These are phyloP conservation scores for Candida morakotiae DNA, from an alignment of 805 yeast species.

Conservation along the genomic window DNA sequence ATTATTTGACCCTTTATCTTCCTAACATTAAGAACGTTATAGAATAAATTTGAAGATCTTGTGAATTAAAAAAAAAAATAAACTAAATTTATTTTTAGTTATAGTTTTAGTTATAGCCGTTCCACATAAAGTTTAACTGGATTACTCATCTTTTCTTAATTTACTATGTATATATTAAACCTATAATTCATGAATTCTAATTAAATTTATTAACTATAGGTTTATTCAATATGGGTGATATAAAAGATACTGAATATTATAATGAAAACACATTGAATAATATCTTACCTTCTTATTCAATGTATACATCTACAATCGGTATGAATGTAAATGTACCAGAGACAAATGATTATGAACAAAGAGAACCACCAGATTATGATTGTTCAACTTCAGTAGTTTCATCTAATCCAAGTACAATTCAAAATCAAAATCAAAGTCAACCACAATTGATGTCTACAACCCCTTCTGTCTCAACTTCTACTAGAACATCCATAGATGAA, in stretches of 20 bases:
- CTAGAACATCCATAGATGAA: constrained; percentile 3
- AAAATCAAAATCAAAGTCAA: constrained; percentile 1
- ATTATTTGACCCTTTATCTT: no score
- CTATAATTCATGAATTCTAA: no score
- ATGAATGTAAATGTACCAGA: constrained; percentile 13
- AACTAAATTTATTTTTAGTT: no score
- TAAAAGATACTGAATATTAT: not conserved
- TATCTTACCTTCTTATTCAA: constrained; percentile 37
- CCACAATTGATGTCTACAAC: not conserved
- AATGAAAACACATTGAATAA: constrained; percentile 30
- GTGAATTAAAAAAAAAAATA: no score
- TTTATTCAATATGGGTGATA: no score
- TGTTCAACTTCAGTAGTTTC: not conserved
- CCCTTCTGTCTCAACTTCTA: not conserved
- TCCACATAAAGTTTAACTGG: no score
- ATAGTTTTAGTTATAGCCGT: no score
- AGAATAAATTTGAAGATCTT: no score
- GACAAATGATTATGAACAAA: constrained; percentile 8
- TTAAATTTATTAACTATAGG: no score
- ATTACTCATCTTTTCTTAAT: no score
- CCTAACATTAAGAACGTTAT: no score
- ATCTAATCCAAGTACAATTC: constrained; percentile 2
- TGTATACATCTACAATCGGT: constrained; percentile 22
- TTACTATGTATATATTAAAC: no score
- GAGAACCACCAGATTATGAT: constrained; percentile 9